Evolutionary conservation across 352 stramenopile species (phyloP).

Genomic region (Phytophthora hybrid): DNA sequence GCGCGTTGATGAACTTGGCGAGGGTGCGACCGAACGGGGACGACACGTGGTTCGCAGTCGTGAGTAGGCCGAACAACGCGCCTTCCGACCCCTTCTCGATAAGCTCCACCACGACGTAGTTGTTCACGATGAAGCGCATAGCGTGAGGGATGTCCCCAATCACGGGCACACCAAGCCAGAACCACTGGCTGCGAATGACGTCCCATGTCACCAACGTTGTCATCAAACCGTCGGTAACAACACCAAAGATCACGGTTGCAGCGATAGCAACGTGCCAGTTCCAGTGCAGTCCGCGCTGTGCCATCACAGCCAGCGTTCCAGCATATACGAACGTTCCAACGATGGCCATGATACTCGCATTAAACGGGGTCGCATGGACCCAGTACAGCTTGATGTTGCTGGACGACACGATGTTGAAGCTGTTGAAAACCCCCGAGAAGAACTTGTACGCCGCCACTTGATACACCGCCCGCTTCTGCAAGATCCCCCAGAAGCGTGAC

Average conservation of each 20-base stretch:
- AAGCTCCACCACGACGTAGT: constrained; percentile 61
- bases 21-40: constrained; percentile 50
- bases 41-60: constrained; percentile 55
- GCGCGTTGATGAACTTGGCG: constrained; percentile 60
- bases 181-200: constrained; percentile 62
- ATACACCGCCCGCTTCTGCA: constrained; percentile 64
- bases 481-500: constrained; percentile 50
- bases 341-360: constrained; percentile 58
- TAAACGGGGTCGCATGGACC: constrained; percentile 64
- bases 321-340: constrained; percentile 55
- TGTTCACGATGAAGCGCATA: constrained; percentile 61
- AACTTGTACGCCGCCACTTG: constrained; percentile 70
- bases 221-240: constrained; percentile 53
- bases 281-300: constrained; percentile 52
- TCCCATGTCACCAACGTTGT: constrained; percentile 60
- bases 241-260: constrained; percentile 41
- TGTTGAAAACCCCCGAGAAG: constrained; percentile 65
- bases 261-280: constrained; percentile 63
- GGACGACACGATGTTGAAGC: constrained; percentile 59
- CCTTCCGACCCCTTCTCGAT: constrained; percentile 58
- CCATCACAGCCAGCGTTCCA: constrained; percentile 49
- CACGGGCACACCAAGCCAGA: constrained; percentile 59
- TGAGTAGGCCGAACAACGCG: constrained; percentile 58
- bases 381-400: constrained; percentile 62
- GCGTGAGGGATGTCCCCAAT: constrained; percentile 53